Base-by-base conservation (phyloP, 768 basidiomycete species). In the Dentipellis fragilis region DNA sequence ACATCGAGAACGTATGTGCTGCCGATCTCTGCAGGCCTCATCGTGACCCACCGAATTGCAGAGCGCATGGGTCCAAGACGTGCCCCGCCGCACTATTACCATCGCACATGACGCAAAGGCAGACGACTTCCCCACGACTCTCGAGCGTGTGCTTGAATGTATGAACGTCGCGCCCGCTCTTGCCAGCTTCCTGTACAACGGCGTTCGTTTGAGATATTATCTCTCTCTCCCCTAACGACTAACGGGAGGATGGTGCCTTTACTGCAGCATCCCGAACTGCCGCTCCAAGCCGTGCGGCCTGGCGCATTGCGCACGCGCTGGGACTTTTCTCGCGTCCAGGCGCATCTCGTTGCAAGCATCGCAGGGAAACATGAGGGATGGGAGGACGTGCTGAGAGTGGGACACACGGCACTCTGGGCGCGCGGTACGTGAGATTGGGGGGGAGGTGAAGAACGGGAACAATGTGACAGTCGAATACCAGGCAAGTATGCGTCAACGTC, bases 31-130 rank as follows among this genome's bases (percentile, higher is more conserved):
- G n/a, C n/a, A n/a, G n/a, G 35, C n/a, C 57, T 37, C 16, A 40
- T 11, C 10, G 51, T 42, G 17, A 5, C 17, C 19, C 10, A 49
- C 37, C 37, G 53, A n/a, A 23, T 16, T 22, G 2, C 58, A 93
- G 91, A 82, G 83, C 10, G 79, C 84, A 39, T 95, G 89, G 88
- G 71, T 94, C 4, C 92, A 94, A 73, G 93, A 95, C 62, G 64
- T 94, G n/a, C 83, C 84, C 37, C 74, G 19, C 65, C 75, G 50
- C 62, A 73, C 42, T 57, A 67, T 58, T 65, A 79, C 36, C 14
- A 72, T 75, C 23, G 62, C 67, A 2, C 71, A 74, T 50, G 74
- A 78, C 60, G 66, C 74, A 16, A 78, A 71, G 55, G 70, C 67
- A 54, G 68, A 79, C 23, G 84, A 84, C 67, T 92, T 85, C 54